These are phyloP conservation scores for Aspergillus sp. DNA, from an alignment of 2,329 filamentous ascomycete genomes.

Conservation along the genomic window DNA sequence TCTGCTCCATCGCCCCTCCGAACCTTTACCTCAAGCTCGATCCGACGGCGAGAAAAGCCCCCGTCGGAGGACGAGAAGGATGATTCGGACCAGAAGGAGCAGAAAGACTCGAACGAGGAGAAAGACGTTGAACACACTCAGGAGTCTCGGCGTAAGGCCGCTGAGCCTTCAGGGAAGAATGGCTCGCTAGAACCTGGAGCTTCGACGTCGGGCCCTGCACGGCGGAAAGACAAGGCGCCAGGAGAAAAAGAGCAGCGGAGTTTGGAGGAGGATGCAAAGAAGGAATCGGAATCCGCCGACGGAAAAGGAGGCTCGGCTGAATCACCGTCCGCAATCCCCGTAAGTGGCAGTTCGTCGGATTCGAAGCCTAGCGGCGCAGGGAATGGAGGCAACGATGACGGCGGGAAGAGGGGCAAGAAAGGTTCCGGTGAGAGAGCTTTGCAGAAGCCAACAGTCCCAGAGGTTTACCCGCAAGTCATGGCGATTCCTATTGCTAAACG, in stretches of 20 bases:
- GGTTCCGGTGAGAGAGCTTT: constrained; percentile 61
- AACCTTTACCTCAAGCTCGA: constrained; percentile 37
- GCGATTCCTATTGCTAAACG: constrained; percentile 91
- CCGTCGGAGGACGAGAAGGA: constrained; percentile 34
- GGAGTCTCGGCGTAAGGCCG: constrained; percentile 32
- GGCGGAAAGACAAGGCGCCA: constrained; percentile 30
- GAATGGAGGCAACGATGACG: constrained; percentile 47
- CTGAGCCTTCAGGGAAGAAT: constrained; percentile 26
- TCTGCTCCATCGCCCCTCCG: constrained; percentile 23
- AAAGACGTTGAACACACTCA: constrained; percentile 37
- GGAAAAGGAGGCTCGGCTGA: constrained; percentile 42
- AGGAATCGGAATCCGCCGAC: constrained; percentile 28
- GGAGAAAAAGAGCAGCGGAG: constrained; percentile 31
- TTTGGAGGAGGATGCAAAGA: constrained; percentile 33
- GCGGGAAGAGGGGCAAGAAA: constrained; percentile 64
- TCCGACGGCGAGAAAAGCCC: constrained; percentile 49
- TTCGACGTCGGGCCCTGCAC: constrained; percentile 27
- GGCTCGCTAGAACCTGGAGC: constrained; percentile 18
- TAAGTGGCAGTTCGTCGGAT: constrained; percentile 25
- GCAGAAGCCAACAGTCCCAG: constrained; percentile 80
- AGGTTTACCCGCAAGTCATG: constrained; percentile 95
- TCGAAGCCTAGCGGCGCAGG: constrained; percentile 48
- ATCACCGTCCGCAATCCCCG: constrained; percentile 35
- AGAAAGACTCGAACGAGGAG: constrained; percentile 21
- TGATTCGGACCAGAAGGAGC: constrained; percentile 18